A percentile compares a stretch with the other conserved stretches of the same genome.
Evolutionary conservation across 805 yeast genomes (phyloP).

Genomic region (Suhomyces xylopsoci): DNA sequence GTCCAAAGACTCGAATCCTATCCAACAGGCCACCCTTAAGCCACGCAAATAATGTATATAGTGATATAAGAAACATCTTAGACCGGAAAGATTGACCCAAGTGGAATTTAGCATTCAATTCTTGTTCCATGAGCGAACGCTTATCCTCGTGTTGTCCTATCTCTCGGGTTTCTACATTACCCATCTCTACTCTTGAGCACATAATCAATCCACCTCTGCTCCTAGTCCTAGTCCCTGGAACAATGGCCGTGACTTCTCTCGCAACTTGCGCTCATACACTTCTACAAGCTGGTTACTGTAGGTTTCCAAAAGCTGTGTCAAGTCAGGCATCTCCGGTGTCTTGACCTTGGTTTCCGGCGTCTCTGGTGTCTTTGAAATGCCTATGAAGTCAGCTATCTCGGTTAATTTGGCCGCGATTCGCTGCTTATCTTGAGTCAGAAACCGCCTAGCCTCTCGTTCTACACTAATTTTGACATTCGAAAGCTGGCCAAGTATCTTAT

Average conservation of each 20-base stretch:
- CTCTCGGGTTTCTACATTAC: background rate
- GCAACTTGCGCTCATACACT: conserved; percentile 24
- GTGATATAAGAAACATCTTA: background rate
- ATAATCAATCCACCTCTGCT: background rate
- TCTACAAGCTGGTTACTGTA: conserved; percentile 38
- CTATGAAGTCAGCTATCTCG: background rate
- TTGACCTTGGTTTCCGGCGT: background rate
- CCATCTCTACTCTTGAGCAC: background rate
- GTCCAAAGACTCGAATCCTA: conserved; percentile 25
- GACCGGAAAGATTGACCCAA: background rate
- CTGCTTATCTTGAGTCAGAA: background rate
- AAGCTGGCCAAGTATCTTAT: background rate
- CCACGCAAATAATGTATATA: conserved; percentile 24
- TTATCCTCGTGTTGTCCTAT: background rate
- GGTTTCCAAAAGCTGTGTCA: conserved; percentile 25
- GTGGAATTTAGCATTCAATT: background rate
- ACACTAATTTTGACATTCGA: background rate
- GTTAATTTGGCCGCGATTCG: background rate
- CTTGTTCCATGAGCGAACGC: too few relatives aligned
- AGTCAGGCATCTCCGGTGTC: background rate
- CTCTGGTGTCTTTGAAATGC: conserved; percentile 3
- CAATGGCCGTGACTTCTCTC: background rate
- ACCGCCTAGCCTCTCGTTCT: background rate
- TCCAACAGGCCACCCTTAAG: conserved; percentile 35
- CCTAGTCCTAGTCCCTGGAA: background rate